phyloP scores from a whole-genome alignment of 192 early-diverging fungal genomes.

The Thamnidium elegans region DNA sequence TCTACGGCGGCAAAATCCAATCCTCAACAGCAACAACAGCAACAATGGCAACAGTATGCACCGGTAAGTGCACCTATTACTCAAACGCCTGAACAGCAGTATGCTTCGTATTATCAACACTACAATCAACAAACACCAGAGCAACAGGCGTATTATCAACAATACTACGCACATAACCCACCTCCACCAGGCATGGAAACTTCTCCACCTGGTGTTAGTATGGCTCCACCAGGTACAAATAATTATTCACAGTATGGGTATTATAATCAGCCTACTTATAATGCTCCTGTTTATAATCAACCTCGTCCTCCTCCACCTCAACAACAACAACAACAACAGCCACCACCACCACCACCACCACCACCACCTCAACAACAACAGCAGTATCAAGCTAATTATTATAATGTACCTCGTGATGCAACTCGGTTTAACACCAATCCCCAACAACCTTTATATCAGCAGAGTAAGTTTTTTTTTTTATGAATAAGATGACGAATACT shows the following conservation, averaged over 20 bases:
- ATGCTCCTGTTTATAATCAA: not conserved
- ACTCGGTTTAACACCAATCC: not conserved
- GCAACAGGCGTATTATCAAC: slow-evolving; percentile 16
- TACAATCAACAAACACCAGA: slow-evolving; percentile 3
- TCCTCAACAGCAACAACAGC: not conserved
- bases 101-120: slow-evolving; percentile 1
- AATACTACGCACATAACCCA: slow-evolving; percentile 16
- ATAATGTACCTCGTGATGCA: not conserved
- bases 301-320: not conserved
- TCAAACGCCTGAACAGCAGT: slow-evolving; percentile 5
- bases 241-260: slow-evolving; percentile 16
- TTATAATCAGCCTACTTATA: not conserved
- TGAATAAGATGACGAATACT: too few relatives aligned
- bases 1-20: not conserved
- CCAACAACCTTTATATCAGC: not conserved
- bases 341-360: not conserved
- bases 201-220: not conserved
- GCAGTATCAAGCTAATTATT: not conserved
- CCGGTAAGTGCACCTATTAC: not conserved
- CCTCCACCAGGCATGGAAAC: slow-evolving; percentile 13
- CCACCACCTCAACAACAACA: not conserved
- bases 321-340: slow-evolving; percentile 2
- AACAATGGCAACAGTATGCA: slow-evolving; percentile 11
- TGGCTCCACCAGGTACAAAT: slow-evolving; percentile 6
- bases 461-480: not conserved